A percentile compares a stretch with the other conserved stretches of the same genome.
These are phyloP conservation scores for Thinopyrum elongatum DNA, from an alignment of 176 grass and related monocot genomes.

Conservation along the genomic window DNA sequence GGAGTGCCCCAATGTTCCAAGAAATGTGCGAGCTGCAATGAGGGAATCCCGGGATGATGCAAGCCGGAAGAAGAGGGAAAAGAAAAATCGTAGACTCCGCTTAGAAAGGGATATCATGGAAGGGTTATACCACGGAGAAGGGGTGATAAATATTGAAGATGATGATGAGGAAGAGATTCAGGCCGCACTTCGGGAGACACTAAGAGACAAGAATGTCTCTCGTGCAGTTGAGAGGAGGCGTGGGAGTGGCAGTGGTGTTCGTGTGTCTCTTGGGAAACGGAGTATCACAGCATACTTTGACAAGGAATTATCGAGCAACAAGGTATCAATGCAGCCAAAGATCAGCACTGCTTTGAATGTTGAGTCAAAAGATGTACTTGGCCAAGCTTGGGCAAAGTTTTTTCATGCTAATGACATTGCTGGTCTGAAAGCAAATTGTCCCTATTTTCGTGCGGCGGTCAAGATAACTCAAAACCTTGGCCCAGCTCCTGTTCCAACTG, in stretches of 20 bases:
- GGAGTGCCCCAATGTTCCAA: not conserved
- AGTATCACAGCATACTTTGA: too few species aligned
- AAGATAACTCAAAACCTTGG: not conserved
- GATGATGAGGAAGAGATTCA: not conserved
- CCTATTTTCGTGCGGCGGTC: not conserved
- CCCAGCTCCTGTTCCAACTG: not conserved
- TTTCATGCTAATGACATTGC: too few species aligned
- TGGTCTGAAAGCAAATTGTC: not conserved
- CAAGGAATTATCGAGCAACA: not conserved
- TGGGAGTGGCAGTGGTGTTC: not conserved
- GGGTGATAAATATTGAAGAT: not conserved
- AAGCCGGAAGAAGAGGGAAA: not conserved
- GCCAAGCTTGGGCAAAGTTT: too few species aligned
- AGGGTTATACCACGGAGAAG: not conserved
- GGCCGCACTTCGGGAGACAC: not conserved
- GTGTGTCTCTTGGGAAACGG: too few species aligned
- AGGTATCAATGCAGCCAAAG: not conserved
- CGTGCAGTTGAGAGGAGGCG: not conserved
- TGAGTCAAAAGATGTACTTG: not conserved
- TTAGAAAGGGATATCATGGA: not conserved
- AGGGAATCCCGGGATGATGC: not conserved
- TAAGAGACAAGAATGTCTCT: not conserved
- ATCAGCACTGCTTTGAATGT: not conserved
- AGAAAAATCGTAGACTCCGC: not conserved
- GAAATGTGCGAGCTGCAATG: not conserved